Base-by-base conservation (phyloP, 208 protist genomes). In the Dictyostelium gargantuum region DNA sequence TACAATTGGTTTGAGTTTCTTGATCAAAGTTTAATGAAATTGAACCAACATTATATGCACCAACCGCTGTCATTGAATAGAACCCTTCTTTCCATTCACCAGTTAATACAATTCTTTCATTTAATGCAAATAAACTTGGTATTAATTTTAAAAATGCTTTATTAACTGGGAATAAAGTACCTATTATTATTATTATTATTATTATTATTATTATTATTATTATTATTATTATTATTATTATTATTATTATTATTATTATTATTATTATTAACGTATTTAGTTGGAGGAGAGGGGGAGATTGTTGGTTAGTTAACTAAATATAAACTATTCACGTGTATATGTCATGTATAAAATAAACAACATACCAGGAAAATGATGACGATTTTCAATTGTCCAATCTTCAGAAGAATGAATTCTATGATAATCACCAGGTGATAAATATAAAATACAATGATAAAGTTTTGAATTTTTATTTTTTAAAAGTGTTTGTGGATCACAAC, bases 391-490 rank as follows among this genome's bases (percentile, higher is more conserved):
- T 17, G 66, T 32, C 86, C 86, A 92, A 68, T 84, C 75, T 75
- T 84, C 86, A 21, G 76, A 77, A 23, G 86, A 92, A 66, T 92
- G 86, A 38, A 92, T 92, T 29, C 86, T 10, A 46, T 92, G 86
- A 63, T 92, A 92, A 68, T 92, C 86, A 58, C 86, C 86, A 11
- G 86, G 86, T 9, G 29, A 46, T 19, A 92, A 29, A 68, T 92
- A 92, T 44, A 92, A 76, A 44, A 92, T 84, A 84, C 86, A 92
- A 52, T 92, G 86, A 50, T 85, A 92, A 11, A 92, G 29, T 77
- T 92, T 92, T 9, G 44, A 75, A 29, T 92, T 50, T 58, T 44
- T 40, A 66, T 70, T 70, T 75, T 58, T 44, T 40, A 76, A 66
- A 13, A 92, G 46, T 3, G 72, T 76, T 32, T 56, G 35, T 75